These are phyloP conservation scores for Rhodomyrtus tomentosa DNA, from an alignment of 345 rosid species.

Conservation along the genomic window DNA sequence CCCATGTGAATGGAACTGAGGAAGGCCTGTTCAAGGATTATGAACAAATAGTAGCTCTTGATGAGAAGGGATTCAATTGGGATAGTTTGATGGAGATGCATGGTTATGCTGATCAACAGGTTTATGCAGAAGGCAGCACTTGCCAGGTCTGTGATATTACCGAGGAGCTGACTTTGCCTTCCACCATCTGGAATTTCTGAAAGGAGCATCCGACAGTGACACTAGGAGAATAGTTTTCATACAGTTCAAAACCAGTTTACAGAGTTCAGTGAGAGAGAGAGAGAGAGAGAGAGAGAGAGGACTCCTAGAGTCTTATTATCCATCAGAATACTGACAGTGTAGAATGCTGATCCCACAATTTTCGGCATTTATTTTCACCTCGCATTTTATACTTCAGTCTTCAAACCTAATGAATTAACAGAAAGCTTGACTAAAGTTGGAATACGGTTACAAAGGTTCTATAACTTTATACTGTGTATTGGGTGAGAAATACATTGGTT, in stretches of 20 bases:
- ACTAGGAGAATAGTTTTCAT: neutral
- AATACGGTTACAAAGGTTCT: neutral
- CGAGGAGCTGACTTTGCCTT: constrained; percentile 40
- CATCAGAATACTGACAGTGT: neutral
- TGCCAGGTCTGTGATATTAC: constrained; percentile 40
- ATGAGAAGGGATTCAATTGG: constrained; percentile 54
- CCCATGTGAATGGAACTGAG: constrained; percentile 6
- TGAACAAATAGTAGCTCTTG: constrained; percentile 20
- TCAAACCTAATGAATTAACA: neutral
- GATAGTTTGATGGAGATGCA: constrained; percentile 58
- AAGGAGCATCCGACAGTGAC: neutral
- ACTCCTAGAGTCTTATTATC: neutral
- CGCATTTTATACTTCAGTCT: neutral
- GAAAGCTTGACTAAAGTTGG: neutral
- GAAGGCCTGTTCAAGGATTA: constrained; percentile 26
- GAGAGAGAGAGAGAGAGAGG: neutral
- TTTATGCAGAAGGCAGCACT: constrained; percentile 14
- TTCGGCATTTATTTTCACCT: neutral
- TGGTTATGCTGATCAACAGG: constrained; percentile 19
- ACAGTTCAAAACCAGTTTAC: neutral
- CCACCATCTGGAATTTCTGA: constrained; percentile 69
- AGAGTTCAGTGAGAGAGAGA: neutral
- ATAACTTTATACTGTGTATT: neutral
- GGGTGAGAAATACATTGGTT: neutral
- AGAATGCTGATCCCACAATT: neutral